phyloP scores from a whole-genome alignment of 2,329 filamentous ascomycete genomes.

The Chrysosporium keratinophilum region DNA sequence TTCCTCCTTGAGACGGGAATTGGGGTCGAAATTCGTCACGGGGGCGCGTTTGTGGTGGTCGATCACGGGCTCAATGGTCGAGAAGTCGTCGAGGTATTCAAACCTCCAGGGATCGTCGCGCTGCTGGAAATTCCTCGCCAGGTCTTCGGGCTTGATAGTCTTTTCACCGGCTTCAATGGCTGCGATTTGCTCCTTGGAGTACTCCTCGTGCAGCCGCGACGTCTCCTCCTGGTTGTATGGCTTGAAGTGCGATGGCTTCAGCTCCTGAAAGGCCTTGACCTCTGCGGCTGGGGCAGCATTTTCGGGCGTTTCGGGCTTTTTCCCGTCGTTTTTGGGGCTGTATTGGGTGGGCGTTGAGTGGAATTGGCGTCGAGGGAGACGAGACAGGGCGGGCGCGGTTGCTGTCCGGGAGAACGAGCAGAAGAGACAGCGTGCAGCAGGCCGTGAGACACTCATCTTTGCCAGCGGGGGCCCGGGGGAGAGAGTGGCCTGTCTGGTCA shows the following conservation, averaged over 20 bases:
- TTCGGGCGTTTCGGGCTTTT: constrained; percentile 21
- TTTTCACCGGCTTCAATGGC: constrained; percentile 73
- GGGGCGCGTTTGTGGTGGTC: constrained; percentile 54
- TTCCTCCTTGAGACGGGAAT: constrained; percentile 50
- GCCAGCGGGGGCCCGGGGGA: background rate
- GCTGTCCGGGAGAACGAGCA: constrained; percentile 34
- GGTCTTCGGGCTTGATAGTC: constrained; percentile 62
- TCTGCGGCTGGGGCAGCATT: constrained; percentile 32
- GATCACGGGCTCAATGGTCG: constrained; percentile 62
- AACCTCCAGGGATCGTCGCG: constrained; percentile 63
- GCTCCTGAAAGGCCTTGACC: constrained; percentile 12
- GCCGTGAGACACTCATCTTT: constrained; percentile 41
- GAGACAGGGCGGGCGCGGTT: constrained; percentile 30
- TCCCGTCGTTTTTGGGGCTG: constrained; percentile 9
- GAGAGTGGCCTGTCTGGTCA: background rate
- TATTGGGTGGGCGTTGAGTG: constrained; percentile 35
- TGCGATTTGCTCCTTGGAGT: constrained; percentile 69
- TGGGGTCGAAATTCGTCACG: constrained; percentile 44
- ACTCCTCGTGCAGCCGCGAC: constrained; percentile 52
- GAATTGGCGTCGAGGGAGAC: constrained; percentile 41
- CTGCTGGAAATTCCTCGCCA: constrained; percentile 61
- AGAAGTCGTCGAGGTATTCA: constrained; percentile 73
- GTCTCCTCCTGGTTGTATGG: constrained; percentile 59
- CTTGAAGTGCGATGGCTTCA: constrained; percentile 32
- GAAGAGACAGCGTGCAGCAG: constrained; percentile 42